phyloP scores from a whole-genome alignment of 139 green algal genomes.

The Chlorella ohadii region DNA sequence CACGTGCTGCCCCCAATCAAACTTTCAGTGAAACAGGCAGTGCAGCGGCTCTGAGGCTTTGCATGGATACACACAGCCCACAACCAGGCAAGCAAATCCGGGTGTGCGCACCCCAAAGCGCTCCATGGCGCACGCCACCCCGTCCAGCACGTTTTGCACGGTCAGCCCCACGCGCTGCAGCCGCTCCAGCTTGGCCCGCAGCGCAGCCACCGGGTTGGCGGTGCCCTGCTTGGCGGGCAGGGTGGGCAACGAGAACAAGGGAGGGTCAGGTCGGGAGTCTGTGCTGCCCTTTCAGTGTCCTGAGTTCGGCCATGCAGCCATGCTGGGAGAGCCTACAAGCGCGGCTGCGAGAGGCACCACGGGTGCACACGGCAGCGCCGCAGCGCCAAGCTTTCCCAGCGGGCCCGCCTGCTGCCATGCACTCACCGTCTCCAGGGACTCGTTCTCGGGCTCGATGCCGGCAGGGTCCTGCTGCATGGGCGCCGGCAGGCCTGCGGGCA shows the following conservation, averaged over 20 bases:
- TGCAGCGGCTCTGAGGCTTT: too few species aligned
- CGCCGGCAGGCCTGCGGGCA: background rate
- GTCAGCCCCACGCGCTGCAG: conserved; percentile 33
- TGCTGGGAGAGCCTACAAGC: too few species aligned
- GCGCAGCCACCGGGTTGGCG: conserved; percentile 7
- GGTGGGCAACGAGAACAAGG: background rate
- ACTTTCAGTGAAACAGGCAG: too few species aligned
- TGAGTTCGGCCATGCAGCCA: too few species aligned
- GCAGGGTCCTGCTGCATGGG: conserved; percentile 42
- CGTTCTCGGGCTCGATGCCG: conserved; percentile 26
- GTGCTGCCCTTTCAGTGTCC: too few species aligned
- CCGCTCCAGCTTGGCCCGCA: conserved; percentile 14
- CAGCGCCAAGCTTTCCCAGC: too few species aligned
- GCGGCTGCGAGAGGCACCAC: too few species aligned
- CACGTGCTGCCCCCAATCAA: too few species aligned
- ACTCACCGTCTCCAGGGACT: conserved; percentile 9
- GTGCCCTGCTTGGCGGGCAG: background rate
- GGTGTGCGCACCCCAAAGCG: background rate
- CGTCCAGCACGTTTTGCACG: conserved; percentile 39
- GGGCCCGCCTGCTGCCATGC: background rate
- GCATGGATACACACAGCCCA: too few species aligned
- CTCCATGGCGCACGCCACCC: conserved; percentile 30
- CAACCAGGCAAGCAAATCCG: too few species aligned
- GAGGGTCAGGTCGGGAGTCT: background rate
- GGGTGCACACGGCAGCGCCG: too few species aligned